Evolutionary conservation across 306 rosid species (phyloP).

Genomic region (Rosa chinensis): DNA sequence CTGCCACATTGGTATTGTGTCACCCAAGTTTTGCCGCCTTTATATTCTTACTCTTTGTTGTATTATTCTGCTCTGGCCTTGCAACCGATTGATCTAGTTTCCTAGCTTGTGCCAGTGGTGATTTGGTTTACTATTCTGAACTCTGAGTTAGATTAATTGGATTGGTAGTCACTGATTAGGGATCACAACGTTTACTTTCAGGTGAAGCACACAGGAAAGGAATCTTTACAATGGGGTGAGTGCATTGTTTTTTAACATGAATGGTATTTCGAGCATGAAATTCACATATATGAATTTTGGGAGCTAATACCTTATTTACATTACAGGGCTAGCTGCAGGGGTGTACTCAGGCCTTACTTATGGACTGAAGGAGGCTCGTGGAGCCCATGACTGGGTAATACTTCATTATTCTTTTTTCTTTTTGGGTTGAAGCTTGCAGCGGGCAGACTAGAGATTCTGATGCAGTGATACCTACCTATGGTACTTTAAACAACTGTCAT

Average conservation of each 20-base stretch:
- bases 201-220: constrained; percentile 84
- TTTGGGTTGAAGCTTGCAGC: not conserved
- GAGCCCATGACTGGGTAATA: constrained; percentile 84
- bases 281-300: not conserved
- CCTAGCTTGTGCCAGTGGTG: not conserved
- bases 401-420: no score
- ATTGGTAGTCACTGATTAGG: not conserved
- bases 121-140: not conserved
- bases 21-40: no score
- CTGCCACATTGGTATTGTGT: not conserved
- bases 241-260: not conserved
- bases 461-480: not conserved
- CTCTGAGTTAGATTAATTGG: not conserved
- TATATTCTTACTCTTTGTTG: not conserved
- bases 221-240: constrained; percentile 87
- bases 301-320: not conserved
- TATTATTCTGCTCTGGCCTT: not conserved
- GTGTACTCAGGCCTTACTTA: constrained; percentile 82
- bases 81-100: not conserved
- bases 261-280: not conserved
- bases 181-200: constrained; percentile 21
- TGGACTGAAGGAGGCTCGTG: constrained; percentile 85
- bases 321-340: constrained; percentile 80
- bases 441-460: not conserved
- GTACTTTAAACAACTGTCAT: not conserved